Conservation (phyloP, 148 eudicot species). For the Salicornia ramosissima region DNA sequence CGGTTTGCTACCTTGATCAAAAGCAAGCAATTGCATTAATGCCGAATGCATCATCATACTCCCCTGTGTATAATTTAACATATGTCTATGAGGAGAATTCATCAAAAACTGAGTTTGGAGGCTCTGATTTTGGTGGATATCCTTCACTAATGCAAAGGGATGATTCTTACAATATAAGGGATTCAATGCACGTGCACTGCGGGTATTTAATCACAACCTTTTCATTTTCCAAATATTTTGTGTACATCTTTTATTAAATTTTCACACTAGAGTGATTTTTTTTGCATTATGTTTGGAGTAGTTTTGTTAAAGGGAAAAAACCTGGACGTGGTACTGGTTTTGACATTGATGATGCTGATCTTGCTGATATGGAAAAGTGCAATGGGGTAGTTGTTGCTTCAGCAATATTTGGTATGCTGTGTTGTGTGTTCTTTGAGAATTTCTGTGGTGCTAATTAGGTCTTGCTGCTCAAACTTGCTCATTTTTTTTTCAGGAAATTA, state of each 20-base stretch:
- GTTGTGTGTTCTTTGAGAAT: background rate
- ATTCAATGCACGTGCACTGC: constrained; percentile 89
- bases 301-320: constrained; percentile 75
- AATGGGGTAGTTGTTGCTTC: constrained; percentile 88
- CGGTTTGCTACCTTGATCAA: constrained; percentile 89
- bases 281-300: constrained; percentile 25
- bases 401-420: constrained; percentile 71
- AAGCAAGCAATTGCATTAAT: constrained; percentile 69
- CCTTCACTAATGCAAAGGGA: constrained; percentile 83
- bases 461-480: constrained; percentile 17
- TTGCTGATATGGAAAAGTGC: constrained; percentile 77
- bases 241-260: background rate
- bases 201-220: constrained; percentile 49
- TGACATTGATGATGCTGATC: constrained; percentile 81
- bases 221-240: background rate
- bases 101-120: constrained; percentile 85
- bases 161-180: constrained; percentile 78
- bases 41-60: constrained; percentile 83
- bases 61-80: constrained; percentile 64
- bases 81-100: constrained; percentile 67
- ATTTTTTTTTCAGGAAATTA: constrained; percentile 57
- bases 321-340: constrained; percentile 89
- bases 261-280: constrained; percentile 10
- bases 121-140: constrained; percentile 95
- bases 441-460: background rate